Percentiles rank a stretch among this genome's conserved stretches.
These are phyloP conservation scores for Sarocladium strictum DNA, from an alignment of 2,329 filamentous ascomycete genomes.

Conservation along the genomic window DNA sequence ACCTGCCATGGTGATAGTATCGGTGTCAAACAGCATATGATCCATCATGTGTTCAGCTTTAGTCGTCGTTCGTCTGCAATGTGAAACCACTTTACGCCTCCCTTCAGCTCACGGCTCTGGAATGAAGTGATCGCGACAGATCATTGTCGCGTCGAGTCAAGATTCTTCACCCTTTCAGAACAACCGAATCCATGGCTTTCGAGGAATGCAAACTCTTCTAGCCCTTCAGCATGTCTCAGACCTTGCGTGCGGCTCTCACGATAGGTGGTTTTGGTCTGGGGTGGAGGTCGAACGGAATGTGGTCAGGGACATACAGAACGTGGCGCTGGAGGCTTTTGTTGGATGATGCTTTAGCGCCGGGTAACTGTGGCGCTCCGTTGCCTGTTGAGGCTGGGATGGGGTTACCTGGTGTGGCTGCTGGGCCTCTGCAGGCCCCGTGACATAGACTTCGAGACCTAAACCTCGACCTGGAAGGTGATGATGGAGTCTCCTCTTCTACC, in stretches of 20 bases:
- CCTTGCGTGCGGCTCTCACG: not conserved
- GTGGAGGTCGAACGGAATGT: not conserved
- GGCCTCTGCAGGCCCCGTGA: no score
- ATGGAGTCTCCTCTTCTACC: no score
- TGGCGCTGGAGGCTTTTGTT: not conserved
- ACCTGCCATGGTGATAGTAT: not conserved
- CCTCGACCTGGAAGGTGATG: no score
- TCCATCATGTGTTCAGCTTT: not conserved
- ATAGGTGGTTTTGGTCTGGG: not conserved
- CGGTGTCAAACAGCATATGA: not conserved
- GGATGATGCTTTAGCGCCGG: not conserved
- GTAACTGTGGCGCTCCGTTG: slow-evolving; percentile 4
- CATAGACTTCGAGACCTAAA: no score
- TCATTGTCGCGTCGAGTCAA: not conserved
- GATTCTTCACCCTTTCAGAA: no score
- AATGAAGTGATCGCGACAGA: not conserved
- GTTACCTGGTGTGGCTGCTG: not conserved
- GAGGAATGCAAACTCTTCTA: not conserved
- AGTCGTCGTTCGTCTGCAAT: not conserved
- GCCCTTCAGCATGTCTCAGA: not conserved
- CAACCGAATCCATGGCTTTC: not conserved
- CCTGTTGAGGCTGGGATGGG: not conserved
- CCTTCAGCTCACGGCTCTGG: not conserved
- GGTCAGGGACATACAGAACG: not conserved
- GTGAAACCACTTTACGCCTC: slow-evolving; percentile 3